Percentiles rank a stretch among this genome's conserved stretches.
phyloP scores from a whole-genome alignment of 768 basidiomycete species.

The Postia placenta region DNA sequence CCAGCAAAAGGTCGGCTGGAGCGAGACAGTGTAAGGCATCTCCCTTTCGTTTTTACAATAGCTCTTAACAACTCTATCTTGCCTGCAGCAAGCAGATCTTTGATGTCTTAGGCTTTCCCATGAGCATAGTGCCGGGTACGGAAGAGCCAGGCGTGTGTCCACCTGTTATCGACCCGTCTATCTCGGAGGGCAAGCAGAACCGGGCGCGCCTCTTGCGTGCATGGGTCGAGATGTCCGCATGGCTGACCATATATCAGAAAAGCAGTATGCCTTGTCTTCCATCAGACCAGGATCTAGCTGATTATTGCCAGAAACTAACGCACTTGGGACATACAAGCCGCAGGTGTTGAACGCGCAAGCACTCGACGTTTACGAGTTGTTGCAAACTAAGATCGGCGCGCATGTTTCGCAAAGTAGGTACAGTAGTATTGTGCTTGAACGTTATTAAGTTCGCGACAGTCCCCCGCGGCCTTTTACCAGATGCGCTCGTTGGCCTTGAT shows the following conservation, averaged over 20 bases:
- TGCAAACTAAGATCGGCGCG: neutral
- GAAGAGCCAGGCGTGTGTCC: neutral
- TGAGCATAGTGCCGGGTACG: neutral
- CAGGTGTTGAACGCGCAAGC: neutral
- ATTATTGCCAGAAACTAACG: neutral
- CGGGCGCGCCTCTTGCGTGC: slow-evolving; percentile 65
- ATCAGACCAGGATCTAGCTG: neutral
- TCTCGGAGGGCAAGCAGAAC: slow-evolving; percentile 41
- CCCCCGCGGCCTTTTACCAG: neutral
- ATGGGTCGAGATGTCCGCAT: slow-evolving; percentile 76
- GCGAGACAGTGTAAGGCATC: slow-evolving; percentile 44
- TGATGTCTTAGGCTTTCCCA: neutral
- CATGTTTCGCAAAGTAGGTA: neutral
- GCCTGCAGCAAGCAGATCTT: neutral
- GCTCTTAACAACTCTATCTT: slow-evolving; percentile 16
- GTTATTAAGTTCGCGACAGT: neutral
- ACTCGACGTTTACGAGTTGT: neutral
- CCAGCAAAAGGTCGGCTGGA: slow-evolving; percentile 64
- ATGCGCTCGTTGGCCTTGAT: neutral
- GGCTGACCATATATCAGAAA: slow-evolving; percentile 44
- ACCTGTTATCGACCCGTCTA: slow-evolving; percentile 33
- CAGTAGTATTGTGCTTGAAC: neutral
- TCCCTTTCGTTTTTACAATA: slow-evolving; percentile 47
- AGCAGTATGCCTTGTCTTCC: slow-evolving; percentile 13
- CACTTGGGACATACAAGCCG: neutral